Evolutionary conservation across 129 eudicot species (phyloP).

Genomic region (Artemisia argyi): DNA sequence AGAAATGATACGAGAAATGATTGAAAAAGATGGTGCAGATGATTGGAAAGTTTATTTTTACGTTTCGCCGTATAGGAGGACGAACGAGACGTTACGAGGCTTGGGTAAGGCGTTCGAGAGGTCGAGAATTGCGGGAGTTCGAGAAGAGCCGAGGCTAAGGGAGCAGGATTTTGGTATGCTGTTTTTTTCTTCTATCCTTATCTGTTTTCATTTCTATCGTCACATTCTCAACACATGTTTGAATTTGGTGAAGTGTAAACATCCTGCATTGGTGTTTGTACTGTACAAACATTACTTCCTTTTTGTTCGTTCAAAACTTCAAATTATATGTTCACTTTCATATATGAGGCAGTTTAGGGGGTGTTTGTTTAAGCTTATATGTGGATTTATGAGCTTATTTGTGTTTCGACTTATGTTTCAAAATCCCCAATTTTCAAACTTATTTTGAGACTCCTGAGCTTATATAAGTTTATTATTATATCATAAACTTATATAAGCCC

Average conservation of each 20-base stretch:
- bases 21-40: slow-evolving; percentile 58
- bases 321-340: no score
- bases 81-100: slow-evolving; percentile 52
- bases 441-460: no score
- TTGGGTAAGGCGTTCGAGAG: slow-evolving; percentile 59
- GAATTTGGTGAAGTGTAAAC: neutral
- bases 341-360: no score
- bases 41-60: slow-evolving; percentile 87
- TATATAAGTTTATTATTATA: no score
- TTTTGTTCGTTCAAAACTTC: no score
- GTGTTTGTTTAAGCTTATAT: no score
- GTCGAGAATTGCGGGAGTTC: slow-evolving; percentile 70
- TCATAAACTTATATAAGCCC: no score
- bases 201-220: neutral
- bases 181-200: neutral
- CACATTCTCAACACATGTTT: neutral
- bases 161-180: slow-evolving; percentile 83
- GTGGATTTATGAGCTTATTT: no score
- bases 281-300: slow-evolving; percentile 7
- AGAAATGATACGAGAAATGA: slow-evolving; percentile 51
- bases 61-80: slow-evolving; percentile 65
- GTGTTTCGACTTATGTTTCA: no score
- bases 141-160: slow-evolving; percentile 81
- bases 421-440: no score
- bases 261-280: slow-evolving; percentile 13